These are phyloP conservation scores for Akebia trifoliata DNA, from an alignment of 164 flowering plant species.

Conservation along the genomic window DNA sequence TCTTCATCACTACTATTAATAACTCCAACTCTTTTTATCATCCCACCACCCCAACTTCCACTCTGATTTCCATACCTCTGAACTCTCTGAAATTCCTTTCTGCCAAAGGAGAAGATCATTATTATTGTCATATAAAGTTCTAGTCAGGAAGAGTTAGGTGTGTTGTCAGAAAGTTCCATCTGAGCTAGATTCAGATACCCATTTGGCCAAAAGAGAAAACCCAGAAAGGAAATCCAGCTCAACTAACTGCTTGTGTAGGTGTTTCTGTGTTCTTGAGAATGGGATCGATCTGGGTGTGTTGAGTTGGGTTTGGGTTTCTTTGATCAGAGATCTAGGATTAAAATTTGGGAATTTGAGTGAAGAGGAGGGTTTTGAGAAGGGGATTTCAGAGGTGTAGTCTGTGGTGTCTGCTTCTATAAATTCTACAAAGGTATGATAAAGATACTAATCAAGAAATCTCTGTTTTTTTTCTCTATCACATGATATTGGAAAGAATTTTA, in stretches of 20 bases:
- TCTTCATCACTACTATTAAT: constrained; percentile 72
- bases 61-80: constrained; percentile 21
- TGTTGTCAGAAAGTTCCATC: constrained; percentile 32
- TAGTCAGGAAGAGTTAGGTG: constrained; percentile 18
- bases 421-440: constrained; percentile 16
- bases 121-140: constrained; percentile 11
- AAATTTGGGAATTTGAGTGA: constrained; percentile 1
- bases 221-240: constrained; percentile 12
- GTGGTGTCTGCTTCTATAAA: constrained; percentile 1
- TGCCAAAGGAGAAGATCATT: constrained; percentile 13
- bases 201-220: constrained; percentile 16
- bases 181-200: constrained; percentile 42
- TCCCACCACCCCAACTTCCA: constrained; percentile 11
- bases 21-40: constrained; percentile 51
- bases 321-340: constrained; percentile 16
- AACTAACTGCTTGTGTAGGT: not conserved
- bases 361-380: not conserved
- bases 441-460: too few species aligned
- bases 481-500: too few species aligned
- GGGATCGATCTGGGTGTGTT: constrained; percentile 14
- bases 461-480: too few species aligned
- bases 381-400: constrained; percentile 18
- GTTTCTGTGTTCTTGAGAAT: constrained; percentile 14
- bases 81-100: constrained; percentile 10
- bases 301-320: constrained; percentile 15